Base-by-base conservation (phyloP, 306 rosid genomes). In the Begonia masoniana region DNA sequence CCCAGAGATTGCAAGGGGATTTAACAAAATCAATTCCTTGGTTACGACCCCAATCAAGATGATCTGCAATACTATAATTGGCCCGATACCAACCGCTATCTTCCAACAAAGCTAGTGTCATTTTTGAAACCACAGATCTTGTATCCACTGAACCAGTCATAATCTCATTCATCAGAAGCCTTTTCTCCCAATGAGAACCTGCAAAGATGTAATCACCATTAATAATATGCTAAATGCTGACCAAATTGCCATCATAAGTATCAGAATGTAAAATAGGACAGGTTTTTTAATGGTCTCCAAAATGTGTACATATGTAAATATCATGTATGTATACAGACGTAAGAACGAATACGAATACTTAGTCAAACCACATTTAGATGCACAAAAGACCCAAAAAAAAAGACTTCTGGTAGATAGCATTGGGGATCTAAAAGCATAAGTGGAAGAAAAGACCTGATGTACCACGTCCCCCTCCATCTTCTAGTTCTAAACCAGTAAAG, bases 91-190 rank as follows among this genome's bases (percentile, higher is more conserved):
- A 92, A 68, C 99, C 96, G 47, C 99, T 92, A 50, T 92, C 99
- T 77, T 86, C 99, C 59, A 92, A 66, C 52, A 92, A 77, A 59
- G 99, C 99, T 42, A 92, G 68, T 11, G 99, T 92, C 99, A 92
- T 83, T 81, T 92, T 81, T 35, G 99, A 92, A 59, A 92, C 99
- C 50, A 92, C 95, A 46, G 96, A 92, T 83, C 87, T 86, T 39
- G 99, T 92, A 74, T 92, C 99, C 41, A 92, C 99, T 46, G 99
- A 92, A 62, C 99, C 96, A n/a, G 99, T 92, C 99, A 92, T 86
- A 48, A 92, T 92, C 72, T 86, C 99, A 70, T 92, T 92, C 99
- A 92, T 92, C 64, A 92, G 59, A 60, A 92, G 86, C 78, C 99
- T 81, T 67, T 92, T 92, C 61, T 92, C 99, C 96, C 99, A 86